Evolutionary conservation across 768 basidiomycete species (phyloP).

Genomic region (Tricholoma terreum): DNA sequence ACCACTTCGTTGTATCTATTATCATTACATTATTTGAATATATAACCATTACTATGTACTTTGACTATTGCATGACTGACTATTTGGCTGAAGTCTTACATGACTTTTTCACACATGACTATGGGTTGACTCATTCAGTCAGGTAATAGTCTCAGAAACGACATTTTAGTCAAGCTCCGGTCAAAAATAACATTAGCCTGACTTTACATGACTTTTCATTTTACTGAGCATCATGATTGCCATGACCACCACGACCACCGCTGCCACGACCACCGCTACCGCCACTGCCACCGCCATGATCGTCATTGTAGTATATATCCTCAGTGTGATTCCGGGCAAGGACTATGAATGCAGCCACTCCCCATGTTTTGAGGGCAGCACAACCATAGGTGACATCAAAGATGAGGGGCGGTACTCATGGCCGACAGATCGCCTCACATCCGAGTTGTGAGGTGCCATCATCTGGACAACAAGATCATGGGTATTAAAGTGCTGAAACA

Average conservation of each 20-base stretch:
- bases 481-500: conserved; percentile 7
- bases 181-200: too few species aligned
- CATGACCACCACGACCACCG: neutral
- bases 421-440: conserved; percentile 10
- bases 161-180: too few species aligned
- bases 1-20: too few species aligned
- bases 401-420: conserved; percentile 12
- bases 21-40: too few species aligned
- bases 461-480: neutral
- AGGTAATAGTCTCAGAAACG: too few species aligned
- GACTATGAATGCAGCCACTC: conserved; percentile 10
- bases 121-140: too few species aligned
- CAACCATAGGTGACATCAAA: conserved; percentile 17
- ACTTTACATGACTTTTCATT: too few species aligned
- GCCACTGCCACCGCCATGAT: neutral
- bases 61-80: too few species aligned
- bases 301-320: conserved; percentile 14
- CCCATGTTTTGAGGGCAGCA: conserved; percentile 19
- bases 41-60: too few species aligned
- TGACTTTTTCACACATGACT: too few species aligned
- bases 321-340: conserved; percentile 10
- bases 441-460: conserved; percentile 15
- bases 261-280: neutral
- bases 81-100: too few species aligned
- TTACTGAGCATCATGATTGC: too few species aligned